Conservation (phyloP, 2,329 filamentous ascomycete species). For the Lachnum nothofagi region DNA sequence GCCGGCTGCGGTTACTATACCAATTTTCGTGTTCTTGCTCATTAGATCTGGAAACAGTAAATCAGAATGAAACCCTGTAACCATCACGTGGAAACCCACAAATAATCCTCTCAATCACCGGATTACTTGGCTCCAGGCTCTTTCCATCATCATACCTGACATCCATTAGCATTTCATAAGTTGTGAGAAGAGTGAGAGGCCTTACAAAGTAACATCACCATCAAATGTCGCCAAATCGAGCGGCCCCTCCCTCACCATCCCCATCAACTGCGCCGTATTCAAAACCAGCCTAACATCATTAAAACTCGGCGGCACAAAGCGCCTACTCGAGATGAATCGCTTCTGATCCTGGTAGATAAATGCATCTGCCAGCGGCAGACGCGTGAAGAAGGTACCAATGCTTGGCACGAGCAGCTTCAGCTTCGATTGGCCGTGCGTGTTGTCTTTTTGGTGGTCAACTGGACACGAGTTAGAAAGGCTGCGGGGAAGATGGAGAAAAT, state of each 20-base stretch:
- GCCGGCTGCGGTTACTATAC: conserved; percentile 93
- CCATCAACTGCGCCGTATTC: conserved; percentile 92
- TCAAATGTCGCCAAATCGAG: conserved; percentile 92
- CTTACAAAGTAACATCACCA: conserved; percentile 85
- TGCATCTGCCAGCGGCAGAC: conserved; percentile 77
- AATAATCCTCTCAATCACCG: conserved; percentile 64
- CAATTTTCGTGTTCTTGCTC: conserved; percentile 72
- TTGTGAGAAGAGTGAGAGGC: conserved; percentile 56
- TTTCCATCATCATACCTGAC: conserved; percentile 69
- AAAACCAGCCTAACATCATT: conserved; percentile 91
- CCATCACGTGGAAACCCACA: conserved; percentile 31
- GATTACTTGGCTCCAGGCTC: conserved; percentile 68
- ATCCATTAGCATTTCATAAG: conserved; percentile 44
- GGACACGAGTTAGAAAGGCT: no score
- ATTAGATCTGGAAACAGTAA: conserved; percentile 61
- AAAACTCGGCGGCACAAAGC: conserved; percentile 94
- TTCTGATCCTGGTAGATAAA: conserved; percentile 85
- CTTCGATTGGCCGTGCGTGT: conserved; percentile 71
- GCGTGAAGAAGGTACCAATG: conserved; percentile 90
- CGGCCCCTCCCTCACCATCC: conserved; percentile 67
- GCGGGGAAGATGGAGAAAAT: no score
- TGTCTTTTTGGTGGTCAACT: conserved; percentile 67
- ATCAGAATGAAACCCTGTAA: conserved; percentile 10
- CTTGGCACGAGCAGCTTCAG: conserved; percentile 86
- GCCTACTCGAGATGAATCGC: conserved; percentile 80